Evolutionary conservation across 257 asterid genomes (phyloP).

Genomic region (Capsicum chinense): DNA sequence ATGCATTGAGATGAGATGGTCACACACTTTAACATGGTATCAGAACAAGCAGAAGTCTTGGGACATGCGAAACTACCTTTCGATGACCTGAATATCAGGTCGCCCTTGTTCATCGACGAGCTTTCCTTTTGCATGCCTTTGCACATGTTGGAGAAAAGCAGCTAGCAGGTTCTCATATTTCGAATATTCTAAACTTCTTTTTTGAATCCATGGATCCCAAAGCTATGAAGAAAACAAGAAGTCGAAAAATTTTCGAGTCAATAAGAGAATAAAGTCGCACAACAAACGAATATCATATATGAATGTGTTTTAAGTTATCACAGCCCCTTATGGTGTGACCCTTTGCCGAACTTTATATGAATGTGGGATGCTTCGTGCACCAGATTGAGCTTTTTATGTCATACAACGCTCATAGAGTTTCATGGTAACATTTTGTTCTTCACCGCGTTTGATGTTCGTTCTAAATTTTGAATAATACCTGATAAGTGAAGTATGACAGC

Average conservation of each 20-base stretch:
- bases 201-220: constrained; percentile 61
- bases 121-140: constrained; percentile 46
- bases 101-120: constrained; percentile 44
- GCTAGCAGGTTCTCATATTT: constrained; percentile 50
- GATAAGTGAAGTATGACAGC: constrained; percentile 51
- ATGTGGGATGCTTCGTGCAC: not conserved
- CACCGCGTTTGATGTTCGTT: not conserved
- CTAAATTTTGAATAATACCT: constrained; percentile 36
- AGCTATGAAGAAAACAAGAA: constrained; percentile 43
- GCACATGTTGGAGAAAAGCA: constrained; percentile 48
- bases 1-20: not conserved
- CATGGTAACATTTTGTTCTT: not conserved
- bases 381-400: not conserved
- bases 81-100: constrained; percentile 48
- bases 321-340: not conserved
- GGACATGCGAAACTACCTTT: constrained; percentile 35
- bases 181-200: constrained; percentile 59
- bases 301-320: not conserved
- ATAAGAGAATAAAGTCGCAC: not conserved
- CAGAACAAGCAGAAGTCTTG: not conserved
- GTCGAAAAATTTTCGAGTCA: not conserved
- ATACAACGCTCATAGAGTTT: not conserved
- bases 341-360: not conserved
- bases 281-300: not conserved
- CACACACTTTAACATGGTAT: not conserved